Evolutionary conservation across 306 rosid species (phyloP).

Genomic region (Malus fusca): DNA sequence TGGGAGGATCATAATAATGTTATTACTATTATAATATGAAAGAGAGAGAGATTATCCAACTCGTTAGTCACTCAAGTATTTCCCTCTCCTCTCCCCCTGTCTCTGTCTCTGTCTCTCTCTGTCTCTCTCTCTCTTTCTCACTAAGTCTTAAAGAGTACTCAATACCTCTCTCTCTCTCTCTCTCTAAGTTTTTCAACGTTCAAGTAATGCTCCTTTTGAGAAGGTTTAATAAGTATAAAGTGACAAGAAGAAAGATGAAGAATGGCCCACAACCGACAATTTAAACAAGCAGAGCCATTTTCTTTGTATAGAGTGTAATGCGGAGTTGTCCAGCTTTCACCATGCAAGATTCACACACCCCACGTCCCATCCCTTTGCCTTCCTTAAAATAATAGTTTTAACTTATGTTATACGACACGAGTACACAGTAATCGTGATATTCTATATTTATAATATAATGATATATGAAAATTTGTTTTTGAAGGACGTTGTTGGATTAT

Average conservation of each 20-base stretch:
- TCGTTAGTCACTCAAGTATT: too few relatives aligned
- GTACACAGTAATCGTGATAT: background rate
- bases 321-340: constrained; percentile 5
- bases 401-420: background rate
- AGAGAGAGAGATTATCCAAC: background rate
- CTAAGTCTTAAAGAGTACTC: too few relatives aligned
- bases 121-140: background rate
- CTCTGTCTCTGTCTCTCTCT: background rate
- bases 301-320: background rate
- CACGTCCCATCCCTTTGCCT: background rate
- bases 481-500: too few relatives aligned
- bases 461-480: accelerated
- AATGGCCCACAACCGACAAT: constrained; percentile 8
- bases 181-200: background rate
- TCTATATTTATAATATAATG: too few relatives aligned
- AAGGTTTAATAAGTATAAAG: background rate
- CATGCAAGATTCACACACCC: constrained; percentile 7
- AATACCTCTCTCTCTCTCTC: background rate
- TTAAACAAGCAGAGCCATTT: background rate
- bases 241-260: constrained; percentile 5
- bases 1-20: background rate
- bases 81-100: background rate
- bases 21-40: too few relatives aligned
- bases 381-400: background rate
- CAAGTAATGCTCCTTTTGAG: background rate